A percentile compares a stretch with the other conserved stretches of the same genome.
phyloP scores from a whole-genome alignment of 108 stramenopile genomes.

The Nannochloropsis granulata region DNA sequence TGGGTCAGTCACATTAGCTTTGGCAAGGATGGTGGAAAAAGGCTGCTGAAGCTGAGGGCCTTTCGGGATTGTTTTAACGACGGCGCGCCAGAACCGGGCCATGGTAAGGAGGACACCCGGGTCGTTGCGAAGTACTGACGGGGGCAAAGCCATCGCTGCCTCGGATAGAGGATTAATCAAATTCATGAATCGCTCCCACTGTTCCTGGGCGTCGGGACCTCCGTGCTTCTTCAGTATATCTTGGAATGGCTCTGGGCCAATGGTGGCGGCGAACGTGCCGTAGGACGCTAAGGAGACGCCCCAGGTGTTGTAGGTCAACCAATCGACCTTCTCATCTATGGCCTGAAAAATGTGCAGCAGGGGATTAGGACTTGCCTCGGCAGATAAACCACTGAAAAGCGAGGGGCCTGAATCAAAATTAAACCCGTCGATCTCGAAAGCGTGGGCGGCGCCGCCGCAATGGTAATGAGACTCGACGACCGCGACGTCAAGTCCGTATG shows the following conservation, averaged over 20 bases:
- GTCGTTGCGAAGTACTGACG: constrained; percentile 13
- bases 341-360: constrained; percentile 83
- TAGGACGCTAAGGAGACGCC: constrained; percentile 18
- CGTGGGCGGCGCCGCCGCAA: constrained; percentile 33
- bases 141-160: constrained; percentile 29
- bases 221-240: constrained; percentile 15
- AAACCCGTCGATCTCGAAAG: constrained; percentile 37
- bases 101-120: constrained; percentile 20
- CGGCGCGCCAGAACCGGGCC: constrained; percentile 5
- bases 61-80: constrained; percentile 1
- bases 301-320: constrained; percentile 31
- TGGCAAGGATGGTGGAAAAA: constrained; percentile 13
- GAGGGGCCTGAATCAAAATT: constrained; percentile 85
- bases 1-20: constrained; percentile 29
- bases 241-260: constrained; percentile 26
- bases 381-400: constrained; percentile 63
- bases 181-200: constrained; percentile 24
- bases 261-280: constrained; percentile 16
- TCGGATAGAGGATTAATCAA: constrained; percentile 20
- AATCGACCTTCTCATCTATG: constrained; percentile 42
- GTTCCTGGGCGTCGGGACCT: constrained; percentile 21
- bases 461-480: constrained; percentile 38
- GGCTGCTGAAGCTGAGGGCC: constrained; percentile 24
- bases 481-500: constrained; percentile 25
- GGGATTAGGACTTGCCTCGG: constrained; percentile 65